Percentiles rank a stretch among this genome's conserved stretches.
phyloP scores from a whole-genome alignment of 495 filamentous ascomycete species.

The Neurospora hispaniola region DNA sequence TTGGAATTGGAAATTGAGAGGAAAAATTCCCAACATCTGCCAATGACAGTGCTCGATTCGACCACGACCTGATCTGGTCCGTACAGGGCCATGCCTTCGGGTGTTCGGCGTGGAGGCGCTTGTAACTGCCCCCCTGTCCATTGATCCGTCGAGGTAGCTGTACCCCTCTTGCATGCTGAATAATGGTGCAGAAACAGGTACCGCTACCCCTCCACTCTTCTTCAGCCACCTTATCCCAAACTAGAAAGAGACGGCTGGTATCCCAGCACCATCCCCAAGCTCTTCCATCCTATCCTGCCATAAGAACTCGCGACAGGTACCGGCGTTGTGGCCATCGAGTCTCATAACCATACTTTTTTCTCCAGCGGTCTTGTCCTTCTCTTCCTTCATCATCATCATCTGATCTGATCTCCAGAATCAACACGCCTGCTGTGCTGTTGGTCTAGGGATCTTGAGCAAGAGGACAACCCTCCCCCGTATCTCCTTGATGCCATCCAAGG shows the following conservation, averaged over 20 bases:
- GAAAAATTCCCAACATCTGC: background rate
- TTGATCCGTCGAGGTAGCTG: background rate
- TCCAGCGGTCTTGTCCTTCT: background rate
- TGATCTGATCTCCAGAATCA: background rate
- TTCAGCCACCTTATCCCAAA: background rate
- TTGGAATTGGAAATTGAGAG: background rate
- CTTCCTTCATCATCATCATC: background rate
- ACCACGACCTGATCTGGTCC: background rate
- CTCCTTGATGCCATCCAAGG: background rate
- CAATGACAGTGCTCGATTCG: background rate
- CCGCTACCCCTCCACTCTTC: background rate
- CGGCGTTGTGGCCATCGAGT: background rate
- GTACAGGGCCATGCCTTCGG: background rate
- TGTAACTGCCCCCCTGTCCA: background rate
- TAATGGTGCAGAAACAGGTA: background rate
- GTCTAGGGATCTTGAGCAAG: background rate
- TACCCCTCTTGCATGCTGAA: background rate
- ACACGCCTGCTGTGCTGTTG: slow-evolving; percentile 1
- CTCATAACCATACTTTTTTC: background rate
- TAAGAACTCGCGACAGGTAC: background rate
- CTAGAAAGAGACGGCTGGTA: background rate
- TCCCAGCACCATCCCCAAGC: background rate
- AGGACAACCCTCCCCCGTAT: background rate
- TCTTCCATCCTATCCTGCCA: background rate
- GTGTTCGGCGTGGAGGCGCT: background rate